A percentile compares a stretch with the other conserved stretches of the same genome.
Evolutionary conservation across 2,329 filamentous ascomycete genomes (phyloP).

Genomic region (Fusarium zealandicum): DNA sequence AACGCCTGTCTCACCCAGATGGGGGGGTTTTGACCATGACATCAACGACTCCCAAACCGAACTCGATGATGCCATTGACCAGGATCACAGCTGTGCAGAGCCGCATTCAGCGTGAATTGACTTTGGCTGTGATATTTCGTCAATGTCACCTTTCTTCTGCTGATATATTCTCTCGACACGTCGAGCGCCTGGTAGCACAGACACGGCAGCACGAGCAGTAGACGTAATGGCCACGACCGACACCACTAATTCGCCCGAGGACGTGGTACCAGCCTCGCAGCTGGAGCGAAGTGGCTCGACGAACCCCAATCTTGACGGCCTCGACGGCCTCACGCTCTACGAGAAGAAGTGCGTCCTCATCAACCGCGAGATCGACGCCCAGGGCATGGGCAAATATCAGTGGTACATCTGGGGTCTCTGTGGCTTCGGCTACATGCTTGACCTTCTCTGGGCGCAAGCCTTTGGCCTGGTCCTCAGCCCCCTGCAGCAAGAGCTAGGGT

Average conservation of each 20-base stretch:
- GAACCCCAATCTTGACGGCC: conserved; percentile 1
- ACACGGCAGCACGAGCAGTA: neutral
- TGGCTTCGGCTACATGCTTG: conserved; percentile 63
- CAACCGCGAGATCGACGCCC: conserved; percentile 56
- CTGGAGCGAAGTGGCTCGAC: neutral
- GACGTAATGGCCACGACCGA: neutral
- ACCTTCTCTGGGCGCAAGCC: conserved; percentile 65
- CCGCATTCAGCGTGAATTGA: too few species aligned
- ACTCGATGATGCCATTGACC: conserved; percentile 4
- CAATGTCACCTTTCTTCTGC: neutral
- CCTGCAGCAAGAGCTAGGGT: conserved; percentile 64
- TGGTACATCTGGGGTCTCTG: conserved; percentile 61
- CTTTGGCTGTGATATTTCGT: neutral
- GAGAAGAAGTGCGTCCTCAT: conserved; percentile 48
- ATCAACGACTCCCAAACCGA: conserved; percentile 17
- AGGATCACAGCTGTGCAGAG: neutral
- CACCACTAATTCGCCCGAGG: neutral
- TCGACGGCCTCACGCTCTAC: conserved; percentile 42
- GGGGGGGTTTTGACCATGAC: conserved; percentile 6
- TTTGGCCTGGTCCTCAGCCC: conserved; percentile 62
- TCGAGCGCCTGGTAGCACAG: neutral
- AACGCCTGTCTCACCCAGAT: neutral
- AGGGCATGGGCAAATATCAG: conserved; percentile 62
- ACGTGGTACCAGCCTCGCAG: neutral
- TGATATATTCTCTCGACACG: neutral